Evolutionary conservation across 78 protist genomes (phyloP), one percentile per base, ranked within the genome.

Genomic region (Diacronema lutheri): DNA sequence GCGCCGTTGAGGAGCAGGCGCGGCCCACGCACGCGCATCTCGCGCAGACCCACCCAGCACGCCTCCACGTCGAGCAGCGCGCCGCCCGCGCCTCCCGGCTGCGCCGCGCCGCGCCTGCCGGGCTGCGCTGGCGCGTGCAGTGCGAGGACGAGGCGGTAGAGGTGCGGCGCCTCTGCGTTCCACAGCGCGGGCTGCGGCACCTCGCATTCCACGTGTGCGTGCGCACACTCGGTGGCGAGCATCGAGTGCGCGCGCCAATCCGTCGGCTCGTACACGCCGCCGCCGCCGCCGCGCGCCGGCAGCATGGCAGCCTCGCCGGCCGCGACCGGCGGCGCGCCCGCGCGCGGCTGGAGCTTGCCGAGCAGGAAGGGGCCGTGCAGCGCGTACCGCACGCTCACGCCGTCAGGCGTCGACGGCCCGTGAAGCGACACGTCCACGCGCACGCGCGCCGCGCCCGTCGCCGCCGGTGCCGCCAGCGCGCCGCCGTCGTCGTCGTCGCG

Each of bases 131-230:
- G 50, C 37, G 21, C n/a, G 46, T 31, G 29, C 26, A 81, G 61
- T 38, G 80, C 1, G 29, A 85, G 13, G 33, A 77, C 62, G 31
- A 85, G 83, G 16, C 68, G 76, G 84, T 85, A 85, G 23, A 77
- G 77, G 31, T 19, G 20, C 44, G 89, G 89, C 72, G 20, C 26
- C 31, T 85, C 89, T 3, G 81, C 41, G 29, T 26, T 13, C 87
- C 87, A 68, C 69, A 35, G 33, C n/a, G 12, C 33, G 55, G 72
- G 57, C 72, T 0, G 10, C 35, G 14, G 19, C 33, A 68, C 46
- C 74, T 10, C 23, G 46, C 33, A 5, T 4, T 11, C 66, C 37
- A 60, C 66, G 4, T 3, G 10, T 9, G 10, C 66, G 66, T 10
- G 10, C 26, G 26, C 37, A 10, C 6, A 1, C n/a, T 60, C 25